Conservation (phyloP, 2,329 filamentous ascomycete species). For the Didymella keratinophila region DNA sequence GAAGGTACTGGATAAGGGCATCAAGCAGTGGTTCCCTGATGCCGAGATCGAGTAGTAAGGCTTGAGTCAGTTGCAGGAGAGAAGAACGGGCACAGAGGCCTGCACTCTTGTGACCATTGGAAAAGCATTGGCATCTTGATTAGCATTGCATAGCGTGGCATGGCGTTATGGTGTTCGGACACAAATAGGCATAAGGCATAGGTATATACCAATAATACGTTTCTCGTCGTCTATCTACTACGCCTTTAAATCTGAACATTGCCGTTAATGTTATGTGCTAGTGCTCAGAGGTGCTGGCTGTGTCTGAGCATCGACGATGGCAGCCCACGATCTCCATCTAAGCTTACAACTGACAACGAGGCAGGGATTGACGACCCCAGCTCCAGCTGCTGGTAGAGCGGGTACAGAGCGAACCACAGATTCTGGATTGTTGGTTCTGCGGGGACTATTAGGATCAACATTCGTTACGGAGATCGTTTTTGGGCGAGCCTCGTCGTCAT, state of each 20-base stretch:
- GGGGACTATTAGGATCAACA: neutral
- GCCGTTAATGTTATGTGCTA: too few relatives aligned
- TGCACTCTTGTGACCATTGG: neutral
- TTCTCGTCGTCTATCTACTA: neutral
- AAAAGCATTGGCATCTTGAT: neutral
- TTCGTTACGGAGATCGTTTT: neutral
- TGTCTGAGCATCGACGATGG: neutral
- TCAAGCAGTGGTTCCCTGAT: slow-evolving; percentile 34
- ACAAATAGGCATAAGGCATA: neutral
- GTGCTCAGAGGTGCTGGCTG: too few relatives aligned
- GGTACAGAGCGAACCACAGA: neutral
- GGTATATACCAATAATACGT: slow-evolving; percentile 7
- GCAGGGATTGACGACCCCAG: neutral
- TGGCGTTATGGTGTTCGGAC: slow-evolving; percentile 4
- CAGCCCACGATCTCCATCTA: neutral
- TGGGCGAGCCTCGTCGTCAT: neutral
- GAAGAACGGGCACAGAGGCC: neutral
- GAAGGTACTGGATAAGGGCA: slow-evolving; percentile 36
- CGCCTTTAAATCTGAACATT: neutral
- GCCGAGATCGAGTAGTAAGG: slow-evolving; percentile 16
- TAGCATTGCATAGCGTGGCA: slow-evolving; percentile 11
- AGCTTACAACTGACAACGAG: neutral
- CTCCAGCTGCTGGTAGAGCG: neutral
- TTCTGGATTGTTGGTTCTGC: neutral
- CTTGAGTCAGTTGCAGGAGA: neutral